Conservation (phyloP, 2,329 filamentous ascomycete genomes). For the Chaetomium olivaceum region DNA sequence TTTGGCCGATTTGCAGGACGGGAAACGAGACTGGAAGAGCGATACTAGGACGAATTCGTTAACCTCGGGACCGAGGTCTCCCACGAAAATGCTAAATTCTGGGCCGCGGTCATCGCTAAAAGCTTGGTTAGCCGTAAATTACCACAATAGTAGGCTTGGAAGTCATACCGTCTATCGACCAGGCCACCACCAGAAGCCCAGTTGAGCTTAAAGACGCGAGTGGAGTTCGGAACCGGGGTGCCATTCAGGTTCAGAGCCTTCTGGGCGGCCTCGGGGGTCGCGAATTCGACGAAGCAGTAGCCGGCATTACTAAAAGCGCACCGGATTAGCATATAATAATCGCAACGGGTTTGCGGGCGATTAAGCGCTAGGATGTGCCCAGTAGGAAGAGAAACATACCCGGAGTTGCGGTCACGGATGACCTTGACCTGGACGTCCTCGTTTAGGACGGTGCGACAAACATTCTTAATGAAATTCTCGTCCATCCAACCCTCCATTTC, state of each 20-base stretch:
- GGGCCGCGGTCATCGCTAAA: slow-evolving; percentile 89
- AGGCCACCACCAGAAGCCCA: slow-evolving; percentile 97
- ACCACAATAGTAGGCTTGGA: slow-evolving; percentile 23
- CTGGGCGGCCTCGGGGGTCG: slow-evolving; percentile 76
- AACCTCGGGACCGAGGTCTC: slow-evolving; percentile 95
- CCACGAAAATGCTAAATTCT: slow-evolving; percentile 96
- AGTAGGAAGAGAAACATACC: slow-evolving; percentile 57
- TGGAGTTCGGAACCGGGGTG: slow-evolving; percentile 86
- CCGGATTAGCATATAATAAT: slow-evolving; percentile 26
- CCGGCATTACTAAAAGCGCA: slow-evolving; percentile 76
- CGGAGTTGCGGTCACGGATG: slow-evolving; percentile 98
- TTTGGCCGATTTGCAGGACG: slow-evolving; percentile 98
- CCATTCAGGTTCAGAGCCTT: slow-evolving; percentile 93
- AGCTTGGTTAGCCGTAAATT: slow-evolving; percentile 17
- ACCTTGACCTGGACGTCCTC: slow-evolving; percentile 99
- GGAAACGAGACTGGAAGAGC: slow-evolving; percentile 94
- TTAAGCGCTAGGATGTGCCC: too few species aligned
- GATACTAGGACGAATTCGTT: slow-evolving; percentile 98
- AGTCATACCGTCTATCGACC: slow-evolving; percentile 79
- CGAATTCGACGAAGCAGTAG: slow-evolving; percentile 97
- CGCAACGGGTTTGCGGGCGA: too few species aligned
- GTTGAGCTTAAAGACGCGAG: slow-evolving; percentile 96
- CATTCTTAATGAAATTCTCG: slow-evolving; percentile 94
- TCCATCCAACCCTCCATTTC: slow-evolving; percentile 99
- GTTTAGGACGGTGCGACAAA: slow-evolving; percentile 84